A percentile compares a stretch with the other conserved stretches of the same genome.
These are phyloP conservation scores for Plasmodiophora brassicae DNA, from an alignment of 208 protist genomes.

Conservation along the genomic window DNA sequence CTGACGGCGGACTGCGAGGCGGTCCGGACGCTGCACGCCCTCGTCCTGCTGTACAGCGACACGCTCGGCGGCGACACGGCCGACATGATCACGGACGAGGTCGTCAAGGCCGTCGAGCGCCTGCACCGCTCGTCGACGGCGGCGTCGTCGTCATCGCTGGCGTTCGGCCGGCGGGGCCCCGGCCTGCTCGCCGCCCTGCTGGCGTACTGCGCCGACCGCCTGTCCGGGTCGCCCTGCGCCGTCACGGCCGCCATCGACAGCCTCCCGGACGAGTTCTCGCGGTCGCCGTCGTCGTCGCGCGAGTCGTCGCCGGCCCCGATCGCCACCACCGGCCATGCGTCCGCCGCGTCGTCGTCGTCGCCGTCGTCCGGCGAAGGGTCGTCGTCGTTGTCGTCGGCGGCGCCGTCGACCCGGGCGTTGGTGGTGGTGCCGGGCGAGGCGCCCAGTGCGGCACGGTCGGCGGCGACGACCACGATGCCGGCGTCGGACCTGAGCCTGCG, in stretches of 20 bases:
- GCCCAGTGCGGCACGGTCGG: too few species aligned
- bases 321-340: too few species aligned
- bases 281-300: background rate
- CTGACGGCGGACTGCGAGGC: background rate
- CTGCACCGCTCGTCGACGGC: background rate
- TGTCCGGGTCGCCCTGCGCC: background rate
- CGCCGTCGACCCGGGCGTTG: too few species aligned
- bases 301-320: background rate
- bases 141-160: background rate
- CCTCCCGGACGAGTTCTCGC: background rate
- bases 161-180: background rate
- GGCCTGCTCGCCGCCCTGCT: background rate
- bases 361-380: too few species aligned
- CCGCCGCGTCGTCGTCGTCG: too few species aligned
- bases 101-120: background rate
- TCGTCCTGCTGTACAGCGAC: background rate
- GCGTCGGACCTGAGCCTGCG: too few species aligned
- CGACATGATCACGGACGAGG: conserved; percentile 15
- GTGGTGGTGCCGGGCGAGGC: too few species aligned
- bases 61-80: background rate
- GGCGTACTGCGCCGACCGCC: background rate
- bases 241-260: background rate
- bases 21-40: background rate
- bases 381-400: too few species aligned
- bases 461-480: too few species aligned